Conservation (phyloP, 768 basidiomycete genomes). For the Saitozyma podzolica region DNA sequence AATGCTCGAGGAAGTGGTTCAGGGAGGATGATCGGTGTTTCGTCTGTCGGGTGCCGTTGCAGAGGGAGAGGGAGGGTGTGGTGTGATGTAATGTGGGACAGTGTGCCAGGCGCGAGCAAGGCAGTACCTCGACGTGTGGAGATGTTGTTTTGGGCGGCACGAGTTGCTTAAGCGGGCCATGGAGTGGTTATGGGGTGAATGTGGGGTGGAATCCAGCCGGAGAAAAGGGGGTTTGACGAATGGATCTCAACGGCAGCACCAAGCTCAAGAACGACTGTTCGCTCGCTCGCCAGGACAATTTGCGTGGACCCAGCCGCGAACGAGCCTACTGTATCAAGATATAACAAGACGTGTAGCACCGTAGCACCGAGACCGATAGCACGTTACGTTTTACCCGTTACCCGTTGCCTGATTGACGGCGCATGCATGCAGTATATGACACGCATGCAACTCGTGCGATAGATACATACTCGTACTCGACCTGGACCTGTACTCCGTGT, state of each 20-base stretch:
- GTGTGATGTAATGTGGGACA: conserved; percentile 5
- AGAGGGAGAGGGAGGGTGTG: conserved; percentile 16
- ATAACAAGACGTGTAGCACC: no score
- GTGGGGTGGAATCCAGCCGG: not conserved
- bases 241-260: not conserved
- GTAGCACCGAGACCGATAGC: no score
- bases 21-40: conserved; percentile 65
- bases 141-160: not conserved
- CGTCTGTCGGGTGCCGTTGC: conserved; percentile 58
- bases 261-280: not conserved
- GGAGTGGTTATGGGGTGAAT: not conserved
- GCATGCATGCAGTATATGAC: no score
- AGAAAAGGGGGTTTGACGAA: not conserved
- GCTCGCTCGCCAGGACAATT: not conserved
- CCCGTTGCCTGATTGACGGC: no score
- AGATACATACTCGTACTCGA: no score
- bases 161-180: not conserved
- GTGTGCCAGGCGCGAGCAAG: not conserved
- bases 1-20: conserved; percentile 66
- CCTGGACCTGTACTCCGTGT: no score
- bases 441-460: no score
- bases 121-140: not conserved
- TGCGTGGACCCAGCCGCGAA: no score
- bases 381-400: no score
- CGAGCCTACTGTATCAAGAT: no score